Base-by-base conservation (phyloP, 1,284 basidiomycete genomes). In the Fistulina hepatica region DNA sequence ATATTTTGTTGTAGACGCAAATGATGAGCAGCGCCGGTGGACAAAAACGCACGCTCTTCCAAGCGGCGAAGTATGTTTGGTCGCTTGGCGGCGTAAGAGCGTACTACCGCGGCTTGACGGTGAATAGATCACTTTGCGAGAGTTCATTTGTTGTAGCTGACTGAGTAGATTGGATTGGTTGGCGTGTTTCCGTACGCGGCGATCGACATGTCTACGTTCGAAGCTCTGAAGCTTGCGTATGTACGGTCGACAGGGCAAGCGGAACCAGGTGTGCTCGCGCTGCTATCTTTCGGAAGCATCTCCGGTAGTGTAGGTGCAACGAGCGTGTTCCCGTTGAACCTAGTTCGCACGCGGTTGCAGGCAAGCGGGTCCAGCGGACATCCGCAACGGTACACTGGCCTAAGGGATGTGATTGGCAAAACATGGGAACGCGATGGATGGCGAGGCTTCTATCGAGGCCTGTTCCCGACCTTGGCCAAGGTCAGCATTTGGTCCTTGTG, bases 201-300 rank as follows among this genome's bases (percentile, higher is more conserved):
- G 6, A 94, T 94, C 46, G 90, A 94, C 58, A 92, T 94, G 90
- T 88, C 84, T 51, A 91, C 90, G 1, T 94, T 92, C 43, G 90
- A 94, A 62, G 85, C 86, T 5, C 72, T 94, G 34, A 93, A 93
- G 56, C 65, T 86, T 28, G 73, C 81, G 2, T 93, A 93, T 55
- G 61, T 82, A 37, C 73, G 76, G 37, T 89, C 85, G 12, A 85
- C 82, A 13, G 76, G 76, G 19, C 73, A 78, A 50, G 80, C 88
- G 13, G 90, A 94, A 53, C 85, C 90, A 0, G 81, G 82, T 4
- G 75, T 89, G 5, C 69, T 88, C 42, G 86, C 86, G 6, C 54
- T 90, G 17, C 71, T 94, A 6, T 77, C 83, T 4, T 94, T 92
- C 50, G 90, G 90, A 28, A 90, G 86, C 50, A 61, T 92, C 46